These are phyloP conservation scores for Colletotrichum lentis DNA, from an alignment of 2,329 filamentous ascomycete species.

Conservation along the genomic window DNA sequence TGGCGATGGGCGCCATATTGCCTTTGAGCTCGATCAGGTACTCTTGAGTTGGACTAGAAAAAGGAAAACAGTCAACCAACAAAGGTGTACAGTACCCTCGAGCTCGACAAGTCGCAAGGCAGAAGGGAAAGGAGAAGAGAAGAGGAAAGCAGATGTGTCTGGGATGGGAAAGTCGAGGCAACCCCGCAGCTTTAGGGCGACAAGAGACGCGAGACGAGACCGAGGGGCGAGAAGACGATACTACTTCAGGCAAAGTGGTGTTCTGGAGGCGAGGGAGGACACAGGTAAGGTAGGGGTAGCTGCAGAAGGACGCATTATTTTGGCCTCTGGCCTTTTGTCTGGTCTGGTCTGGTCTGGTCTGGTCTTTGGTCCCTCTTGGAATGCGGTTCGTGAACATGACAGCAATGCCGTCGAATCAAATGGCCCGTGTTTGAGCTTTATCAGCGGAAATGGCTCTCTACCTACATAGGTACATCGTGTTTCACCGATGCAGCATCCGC, in stretches of 20 bases:
- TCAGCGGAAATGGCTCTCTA: conserved; percentile 19
- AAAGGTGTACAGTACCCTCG: not conserved
- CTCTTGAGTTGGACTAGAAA: not conserved
- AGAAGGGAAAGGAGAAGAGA: not conserved
- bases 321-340: not conserved
- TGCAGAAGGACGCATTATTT: not conserved
- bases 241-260: conserved; percentile 11
- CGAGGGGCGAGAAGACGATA: conserved; percentile 17
- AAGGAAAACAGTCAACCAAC: not conserved
- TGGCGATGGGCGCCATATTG: conserved; percentile 64
- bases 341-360: not conserved
- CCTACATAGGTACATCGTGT: not conserved
- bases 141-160: not conserved
- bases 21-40: not conserved
- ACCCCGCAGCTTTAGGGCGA: conserved; percentile 30
- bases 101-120: not conserved
- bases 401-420: conserved; percentile 24
- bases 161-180: conserved; percentile 6
- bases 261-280: not conserved
- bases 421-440: conserved; percentile 28
- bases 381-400: conserved; percentile 1
- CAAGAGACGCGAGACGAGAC: not conserved
- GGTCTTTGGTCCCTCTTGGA: not conserved
- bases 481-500: not conserved
- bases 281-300: not conserved